These are phyloP conservation scores for Paulownia fortunei DNA, from an alignment of 257 asterid genomes.

Conservation along the genomic window DNA sequence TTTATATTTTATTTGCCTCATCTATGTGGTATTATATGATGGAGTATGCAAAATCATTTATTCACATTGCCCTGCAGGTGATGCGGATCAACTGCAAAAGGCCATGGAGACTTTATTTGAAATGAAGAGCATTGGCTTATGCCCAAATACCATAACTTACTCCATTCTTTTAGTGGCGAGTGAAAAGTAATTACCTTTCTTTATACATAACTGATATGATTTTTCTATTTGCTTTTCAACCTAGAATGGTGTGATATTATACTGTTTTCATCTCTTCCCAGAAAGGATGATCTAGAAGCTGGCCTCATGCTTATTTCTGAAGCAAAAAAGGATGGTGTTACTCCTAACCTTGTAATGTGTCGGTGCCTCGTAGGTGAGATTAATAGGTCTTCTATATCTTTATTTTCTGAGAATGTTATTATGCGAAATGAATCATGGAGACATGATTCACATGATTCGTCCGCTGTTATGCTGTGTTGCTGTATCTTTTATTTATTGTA, in stretches of 20 bases:
- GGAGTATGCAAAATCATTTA: constrained; percentile 8
- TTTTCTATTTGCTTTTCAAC: constrained; percentile 22
- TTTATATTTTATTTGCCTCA: not conserved
- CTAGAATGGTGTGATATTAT: constrained; percentile 22
- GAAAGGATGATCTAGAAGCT: constrained; percentile 84
- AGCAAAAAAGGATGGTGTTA: constrained; percentile 86
- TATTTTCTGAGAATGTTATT: constrained; percentile 25
- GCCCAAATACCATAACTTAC: constrained; percentile 91
- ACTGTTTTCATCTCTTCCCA: constrained; percentile 47
- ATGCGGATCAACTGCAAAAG: constrained; percentile 73
- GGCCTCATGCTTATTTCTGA: constrained; percentile 81
- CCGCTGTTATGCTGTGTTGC: constrained; percentile 18
- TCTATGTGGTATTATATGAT: not conserved
- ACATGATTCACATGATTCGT: constrained; percentile 10
- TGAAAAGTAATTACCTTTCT: constrained; percentile 76
- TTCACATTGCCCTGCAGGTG: constrained; percentile 58
- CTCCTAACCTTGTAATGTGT: constrained; percentile 89
- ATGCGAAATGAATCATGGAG: constrained; percentile 20
- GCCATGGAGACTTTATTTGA: constrained; percentile 75
- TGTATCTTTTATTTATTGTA: constrained; percentile 14
- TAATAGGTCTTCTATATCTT: constrained; percentile 24
- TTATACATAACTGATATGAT: constrained; percentile 25
- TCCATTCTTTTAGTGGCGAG: constrained; percentile 84
- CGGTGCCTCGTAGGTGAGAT: constrained; percentile 86
- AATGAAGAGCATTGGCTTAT: constrained; percentile 70